phyloP scores from a whole-genome alignment of 2,329 filamentous ascomycete species.

The Clonostachys rhizophaga region DNA sequence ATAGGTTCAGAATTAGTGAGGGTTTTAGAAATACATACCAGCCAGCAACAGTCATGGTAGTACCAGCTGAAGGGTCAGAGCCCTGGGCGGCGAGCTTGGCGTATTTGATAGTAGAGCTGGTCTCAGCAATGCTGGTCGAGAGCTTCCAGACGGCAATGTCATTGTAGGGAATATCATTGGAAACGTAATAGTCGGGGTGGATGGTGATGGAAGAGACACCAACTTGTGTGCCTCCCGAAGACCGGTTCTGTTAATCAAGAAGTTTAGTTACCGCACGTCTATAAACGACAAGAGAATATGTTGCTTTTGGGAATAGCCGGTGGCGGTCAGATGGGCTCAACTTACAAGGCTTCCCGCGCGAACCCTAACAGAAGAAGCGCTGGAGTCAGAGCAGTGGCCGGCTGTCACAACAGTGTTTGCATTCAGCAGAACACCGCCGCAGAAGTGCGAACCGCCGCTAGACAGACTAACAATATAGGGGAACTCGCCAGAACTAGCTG shows the following conservation, averaged over 20 bases:
- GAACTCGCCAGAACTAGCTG: slow-evolving; percentile 16
- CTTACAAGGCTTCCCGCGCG: slow-evolving; percentile 17
- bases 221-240: slow-evolving; percentile 14
- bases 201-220: slow-evolving; percentile 12
- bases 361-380: slow-evolving; percentile 10
- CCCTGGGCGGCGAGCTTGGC: slow-evolving; percentile 1
- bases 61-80: slow-evolving; percentile 1
- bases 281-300: background rate
- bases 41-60: slow-evolving; percentile 2
- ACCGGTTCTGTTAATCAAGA: too few relatives aligned
- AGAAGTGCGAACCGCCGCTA: slow-evolving; percentile 10
- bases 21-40: background rate
- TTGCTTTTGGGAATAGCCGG: too few relatives aligned
- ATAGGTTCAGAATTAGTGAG: too few relatives aligned
- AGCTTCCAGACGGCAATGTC: slow-evolving; percentile 22
- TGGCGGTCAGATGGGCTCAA: too few relatives aligned
- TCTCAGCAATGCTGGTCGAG: slow-evolving; percentile 9
- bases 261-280: background rate
- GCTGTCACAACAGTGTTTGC: slow-evolving; percentile 23
- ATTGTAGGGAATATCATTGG: slow-evolving; percentile 10
- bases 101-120: slow-evolving; percentile 2
- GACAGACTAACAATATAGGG: slow-evolving; percentile 21
- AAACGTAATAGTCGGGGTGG: slow-evolving; percentile 14
- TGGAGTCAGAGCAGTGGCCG: slow-evolving; percentile 16
- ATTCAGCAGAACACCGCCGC: slow-evolving; percentile 19